Evolutionary conservation across 2,329 filamentous ascomycete species (phyloP), one percentile per base, ranked within the genome.

Genomic region (Seiridium cupressi): DNA sequence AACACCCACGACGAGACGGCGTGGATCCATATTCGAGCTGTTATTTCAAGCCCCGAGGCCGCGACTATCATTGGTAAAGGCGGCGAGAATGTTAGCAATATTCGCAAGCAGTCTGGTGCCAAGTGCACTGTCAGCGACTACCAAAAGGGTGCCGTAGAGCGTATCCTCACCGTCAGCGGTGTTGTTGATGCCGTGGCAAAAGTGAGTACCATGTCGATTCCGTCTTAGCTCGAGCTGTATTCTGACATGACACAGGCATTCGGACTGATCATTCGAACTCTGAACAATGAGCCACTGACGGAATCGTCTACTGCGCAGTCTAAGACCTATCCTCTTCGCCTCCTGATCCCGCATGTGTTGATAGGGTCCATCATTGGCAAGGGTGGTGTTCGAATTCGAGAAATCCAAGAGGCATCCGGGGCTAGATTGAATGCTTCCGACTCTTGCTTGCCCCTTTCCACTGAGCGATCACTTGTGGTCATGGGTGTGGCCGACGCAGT

Each of bases 81-180:
- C 64, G 95, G 95, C 73, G 95, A 99, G 82, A 99, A 99, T 72
- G 95, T 99, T 53, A 96, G 93, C 67, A 92, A 96, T 79, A 98
- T 99, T 72, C 89, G 95, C 67, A 92, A 92, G 74, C 84, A 97
- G 79, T 97, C 95, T 57, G 93, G 93, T 69, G 95, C 95, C 66
- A 98, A 98, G 80, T 99, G 95, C 81, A 99, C 95, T 53, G 95
- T 99, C 68, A 97, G 93, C 79, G 95, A 99, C 78, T 99, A 98
- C 72, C 91, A 96, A 68, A 92, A 96, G 72, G 95, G 95, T 66
- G 95, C 95, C 59, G 93, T 98, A 40, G 95, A 99, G 81, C 92
- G 95, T 73, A 97, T 99, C 71, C 83, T 99, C 71, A 99, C 95
- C 38, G 95, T 99, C 63, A 98, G 94, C 76, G 95, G 95, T 64